A percentile compares a stretch with the other conserved stretches of the same genome.
Evolutionary conservation across 2,329 filamentous ascomycete species (phyloP).

Genomic region (Metarhizium humberi): DNA sequence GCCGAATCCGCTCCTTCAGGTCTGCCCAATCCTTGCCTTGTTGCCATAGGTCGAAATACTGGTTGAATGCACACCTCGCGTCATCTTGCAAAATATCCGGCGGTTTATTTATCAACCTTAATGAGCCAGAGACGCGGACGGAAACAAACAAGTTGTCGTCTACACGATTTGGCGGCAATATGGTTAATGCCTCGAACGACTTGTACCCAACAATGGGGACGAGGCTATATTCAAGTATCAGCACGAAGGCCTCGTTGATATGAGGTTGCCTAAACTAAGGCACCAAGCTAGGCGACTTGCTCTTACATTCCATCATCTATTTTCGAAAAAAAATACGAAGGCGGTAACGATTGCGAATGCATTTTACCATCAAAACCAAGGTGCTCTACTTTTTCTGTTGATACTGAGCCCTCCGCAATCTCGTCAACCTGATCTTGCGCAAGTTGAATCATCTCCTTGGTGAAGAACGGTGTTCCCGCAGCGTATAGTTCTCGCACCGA

Average conservation of each 20-base stretch:
- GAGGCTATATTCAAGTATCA: neutral
- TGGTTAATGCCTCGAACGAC: neutral
- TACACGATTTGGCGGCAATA: neutral
- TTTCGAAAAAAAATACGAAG: neutral
- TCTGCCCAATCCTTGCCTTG: neutral
- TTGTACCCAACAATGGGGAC: neutral
- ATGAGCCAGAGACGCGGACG: neutral
- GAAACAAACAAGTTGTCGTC: neutral
- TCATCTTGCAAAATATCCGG: neutral
- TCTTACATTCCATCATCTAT: neutral
- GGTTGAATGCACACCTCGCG: neutral
- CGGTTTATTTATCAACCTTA: neutral
- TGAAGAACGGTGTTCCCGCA: slow-evolving; percentile 3
- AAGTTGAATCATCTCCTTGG: slow-evolving; percentile 1
- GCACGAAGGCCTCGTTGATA: neutral
- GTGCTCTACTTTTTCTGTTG: neutral
- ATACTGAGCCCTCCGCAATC: neutral
- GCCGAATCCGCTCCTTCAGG: neutral
- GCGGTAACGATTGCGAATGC: neutral
- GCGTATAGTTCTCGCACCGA: slow-evolving; percentile 3
- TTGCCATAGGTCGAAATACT: neutral
- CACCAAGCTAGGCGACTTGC: neutral
- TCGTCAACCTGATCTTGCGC: slow-evolving; percentile 2
- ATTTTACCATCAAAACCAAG: slow-evolving; percentile 3
- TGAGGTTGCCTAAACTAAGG: neutral